phyloP scores from a whole-genome alignment of 768 basidiomycete genomes.

The Tylopilus balloui region DNA sequence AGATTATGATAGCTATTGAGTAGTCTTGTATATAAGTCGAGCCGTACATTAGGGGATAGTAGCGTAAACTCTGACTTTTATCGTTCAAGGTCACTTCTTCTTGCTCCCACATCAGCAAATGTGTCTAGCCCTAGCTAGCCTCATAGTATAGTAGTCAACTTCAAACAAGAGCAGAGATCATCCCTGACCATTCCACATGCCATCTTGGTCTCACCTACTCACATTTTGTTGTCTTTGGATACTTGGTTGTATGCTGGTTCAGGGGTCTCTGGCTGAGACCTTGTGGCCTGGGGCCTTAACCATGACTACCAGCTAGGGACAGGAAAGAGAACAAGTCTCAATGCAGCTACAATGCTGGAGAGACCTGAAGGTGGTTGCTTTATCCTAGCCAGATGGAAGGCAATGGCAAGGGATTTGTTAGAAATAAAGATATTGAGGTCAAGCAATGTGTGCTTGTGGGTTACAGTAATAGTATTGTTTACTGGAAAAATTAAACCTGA shows the following conservation, averaged over 20 bases:
- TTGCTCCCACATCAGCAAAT: no score
- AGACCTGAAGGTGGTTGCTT: slow-evolving; percentile 51
- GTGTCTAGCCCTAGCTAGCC: no score
- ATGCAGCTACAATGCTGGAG: slow-evolving; percentile 50
- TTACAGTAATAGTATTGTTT: slow-evolving; percentile 59
- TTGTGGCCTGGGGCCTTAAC: slow-evolving; percentile 72
- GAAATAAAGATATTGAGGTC: slow-evolving; percentile 55
- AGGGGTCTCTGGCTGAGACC: slow-evolving; percentile 55
- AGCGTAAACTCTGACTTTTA: no score
- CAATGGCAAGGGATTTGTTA: slow-evolving; percentile 53
- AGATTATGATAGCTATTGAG: no score
- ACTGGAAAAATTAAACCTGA: slow-evolving; percentile 53
- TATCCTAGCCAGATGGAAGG: slow-evolving; percentile 50
- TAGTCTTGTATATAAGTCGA: no score
- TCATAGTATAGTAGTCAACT: slow-evolving; percentile 52
- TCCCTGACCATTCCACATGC: slow-evolving; percentile 59
- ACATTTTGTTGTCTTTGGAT: slow-evolving; percentile 70
- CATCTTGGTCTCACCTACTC: slow-evolving; percentile 67
- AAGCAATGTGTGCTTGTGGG: slow-evolving; percentile 64
- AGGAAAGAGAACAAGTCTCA: slow-evolving; percentile 58
- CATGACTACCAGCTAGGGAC: slow-evolving; percentile 72
- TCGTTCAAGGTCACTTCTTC: no score
- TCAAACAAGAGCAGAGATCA: slow-evolving; percentile 54
- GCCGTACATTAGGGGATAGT: no score
- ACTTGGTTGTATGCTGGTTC: slow-evolving; percentile 47